Conservation (phyloP, 106 monocot genomes). For the Dendrobium nobile region DNA sequence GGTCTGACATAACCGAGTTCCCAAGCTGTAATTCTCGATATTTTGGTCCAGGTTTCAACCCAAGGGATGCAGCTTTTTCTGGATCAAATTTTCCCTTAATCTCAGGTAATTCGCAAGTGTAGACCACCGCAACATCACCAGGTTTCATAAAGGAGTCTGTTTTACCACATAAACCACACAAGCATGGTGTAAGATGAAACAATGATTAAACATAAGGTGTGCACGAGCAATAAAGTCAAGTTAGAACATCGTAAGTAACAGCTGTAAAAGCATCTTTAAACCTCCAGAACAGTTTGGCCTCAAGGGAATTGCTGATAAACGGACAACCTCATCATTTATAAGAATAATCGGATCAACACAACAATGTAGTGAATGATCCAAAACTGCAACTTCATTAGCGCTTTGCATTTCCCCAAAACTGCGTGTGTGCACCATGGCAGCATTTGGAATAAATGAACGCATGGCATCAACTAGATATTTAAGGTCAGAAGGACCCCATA, state of each 20-base stretch:
- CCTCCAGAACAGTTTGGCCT: slow-evolving; percentile 29
- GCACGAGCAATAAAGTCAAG: slow-evolving; percentile 5
- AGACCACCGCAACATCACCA: slow-evolving; percentile 81
- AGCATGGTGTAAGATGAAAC: background rate
- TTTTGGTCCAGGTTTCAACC: slow-evolving; percentile 87
- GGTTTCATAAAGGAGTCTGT: slow-evolving; percentile 39
- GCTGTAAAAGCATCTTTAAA: slow-evolving; percentile 6
- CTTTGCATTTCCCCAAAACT: slow-evolving; percentile 60
- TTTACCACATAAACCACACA: slow-evolving; percentile 8
- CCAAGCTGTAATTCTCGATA: slow-evolving; percentile 94
- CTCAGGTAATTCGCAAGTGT: slow-evolving; percentile 90
- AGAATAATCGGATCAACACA: slow-evolving; percentile 50
- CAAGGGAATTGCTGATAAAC: slow-evolving; percentile 71
- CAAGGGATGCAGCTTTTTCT: slow-evolving; percentile 70
- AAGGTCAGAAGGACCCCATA: slow-evolving; percentile 98
- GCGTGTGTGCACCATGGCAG: slow-evolving; percentile 79
- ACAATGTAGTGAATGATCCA: slow-evolving; percentile 11
- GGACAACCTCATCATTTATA: slow-evolving; percentile 87
- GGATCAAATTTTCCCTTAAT: slow-evolving; percentile 96
- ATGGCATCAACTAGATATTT: slow-evolving; percentile 85
- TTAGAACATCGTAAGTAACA: background rate
- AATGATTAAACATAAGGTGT: background rate
- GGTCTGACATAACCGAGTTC: slow-evolving; percentile 84
- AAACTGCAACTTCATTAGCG: slow-evolving; percentile 11
- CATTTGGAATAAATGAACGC: slow-evolving; percentile 87